Evolutionary conservation across 2,329 filamentous ascomycete genomes (phyloP).

Genomic region (Aspergillus sp.): DNA sequence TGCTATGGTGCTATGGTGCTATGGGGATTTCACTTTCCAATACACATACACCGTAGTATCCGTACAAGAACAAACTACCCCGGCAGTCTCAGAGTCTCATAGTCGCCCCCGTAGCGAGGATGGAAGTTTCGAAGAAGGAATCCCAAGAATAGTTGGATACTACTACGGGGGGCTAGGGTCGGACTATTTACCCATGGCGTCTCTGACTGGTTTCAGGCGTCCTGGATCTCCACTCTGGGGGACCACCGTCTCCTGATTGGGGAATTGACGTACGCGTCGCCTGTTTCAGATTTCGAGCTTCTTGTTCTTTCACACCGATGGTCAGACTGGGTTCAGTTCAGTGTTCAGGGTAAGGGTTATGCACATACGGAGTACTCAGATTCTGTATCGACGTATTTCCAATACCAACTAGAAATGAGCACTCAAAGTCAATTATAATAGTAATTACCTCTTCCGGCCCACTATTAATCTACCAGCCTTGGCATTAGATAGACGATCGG

Average conservation of each 20-base stretch:
- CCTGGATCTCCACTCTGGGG: background rate
- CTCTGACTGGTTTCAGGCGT: constrained; percentile 1
- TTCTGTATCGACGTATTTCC: too few relatives aligned
- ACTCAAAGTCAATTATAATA: too few relatives aligned
- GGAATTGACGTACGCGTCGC: constrained; percentile 10
- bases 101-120: constrained; percentile 2
- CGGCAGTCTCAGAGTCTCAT: background rate
- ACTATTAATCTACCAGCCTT: constrained; percentile 1
- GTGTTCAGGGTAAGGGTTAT: background rate
- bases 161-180: background rate
- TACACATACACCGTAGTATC: too few relatives aligned
- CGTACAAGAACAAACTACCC: background rate
- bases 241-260: constrained; percentile 13
- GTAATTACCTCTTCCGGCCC: background rate
- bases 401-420: too few relatives aligned
- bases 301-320: background rate
- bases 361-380: background rate
- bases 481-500: background rate
- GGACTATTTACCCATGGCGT: background rate
- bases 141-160: constrained; percentile 2
- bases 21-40: too few relatives aligned
- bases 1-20: too few relatives aligned
- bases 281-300: constrained; percentile 22
- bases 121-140: constrained; percentile 9
- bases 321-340: background rate